Percentiles rank a stretch among this genome's conserved stretches.
phyloP scores from a whole-genome alignment of 176 grass and related monocot genomes.

The Raddia distichophylla region DNA sequence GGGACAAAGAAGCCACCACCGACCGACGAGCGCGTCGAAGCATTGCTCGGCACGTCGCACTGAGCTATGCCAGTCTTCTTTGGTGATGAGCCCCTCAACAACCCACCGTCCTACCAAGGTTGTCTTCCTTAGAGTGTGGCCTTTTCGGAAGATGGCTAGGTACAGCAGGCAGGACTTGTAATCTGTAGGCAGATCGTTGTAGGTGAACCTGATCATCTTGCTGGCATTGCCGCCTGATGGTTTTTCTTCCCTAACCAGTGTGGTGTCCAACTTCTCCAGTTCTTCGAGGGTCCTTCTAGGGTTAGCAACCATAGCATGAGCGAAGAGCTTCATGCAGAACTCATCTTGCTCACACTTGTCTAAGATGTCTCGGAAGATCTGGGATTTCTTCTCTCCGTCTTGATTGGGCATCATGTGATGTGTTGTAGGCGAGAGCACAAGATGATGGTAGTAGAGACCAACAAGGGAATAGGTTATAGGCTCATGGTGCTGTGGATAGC shows the following conservation, averaged over 20 bases:
- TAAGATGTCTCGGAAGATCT: no score
- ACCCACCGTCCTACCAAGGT: constrained; percentile 16
- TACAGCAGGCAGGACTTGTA: neutral
- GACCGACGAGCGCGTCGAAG: neutral
- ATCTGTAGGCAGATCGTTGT: neutral
- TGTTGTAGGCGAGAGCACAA: no score
- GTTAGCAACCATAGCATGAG: no score
- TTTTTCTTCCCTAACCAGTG: neutral
- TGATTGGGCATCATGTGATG: no score
- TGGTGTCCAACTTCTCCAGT: no score
- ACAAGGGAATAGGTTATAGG: no score
- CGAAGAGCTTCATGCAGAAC: no score
- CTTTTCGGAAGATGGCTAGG: neutral
- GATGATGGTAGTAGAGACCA: no score
- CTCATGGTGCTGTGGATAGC: no score
- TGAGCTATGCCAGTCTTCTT: neutral
- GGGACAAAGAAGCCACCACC: neutral
- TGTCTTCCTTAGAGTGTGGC: neutral
- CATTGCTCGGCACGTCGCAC: neutral
- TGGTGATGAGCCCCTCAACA: neutral
- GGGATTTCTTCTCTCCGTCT: no score
- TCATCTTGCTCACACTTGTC: no score
- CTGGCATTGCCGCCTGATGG: neutral
- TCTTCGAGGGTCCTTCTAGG: no score
- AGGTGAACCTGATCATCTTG: neutral